Conservation (phyloP, 306 rosid species). For the Cucumis melo region DNA sequence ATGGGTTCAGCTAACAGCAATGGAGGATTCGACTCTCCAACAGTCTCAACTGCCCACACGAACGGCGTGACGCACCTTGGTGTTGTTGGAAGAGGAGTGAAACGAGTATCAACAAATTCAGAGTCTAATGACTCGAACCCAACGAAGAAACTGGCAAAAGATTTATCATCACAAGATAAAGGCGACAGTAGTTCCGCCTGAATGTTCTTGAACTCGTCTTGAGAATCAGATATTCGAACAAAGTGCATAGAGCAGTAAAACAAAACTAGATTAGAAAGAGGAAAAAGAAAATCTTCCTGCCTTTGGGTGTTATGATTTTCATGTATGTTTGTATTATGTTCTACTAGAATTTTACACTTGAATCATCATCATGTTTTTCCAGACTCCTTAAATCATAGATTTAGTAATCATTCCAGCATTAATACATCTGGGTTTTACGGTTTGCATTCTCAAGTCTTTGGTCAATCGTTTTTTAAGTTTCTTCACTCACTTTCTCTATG, state of each 20-base stretch:
- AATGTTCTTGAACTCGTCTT: slow-evolving; percentile 10
- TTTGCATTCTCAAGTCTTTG: too few relatives aligned
- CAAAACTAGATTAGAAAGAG: background rate
- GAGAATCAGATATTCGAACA: background rate
- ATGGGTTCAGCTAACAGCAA: slow-evolving; percentile 39
- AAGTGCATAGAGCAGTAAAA: background rate
- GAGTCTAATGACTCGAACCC: slow-evolving; percentile 33
- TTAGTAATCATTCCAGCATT: too few relatives aligned
- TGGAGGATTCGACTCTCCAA: slow-evolving; percentile 74
- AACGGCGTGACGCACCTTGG: slow-evolving; percentile 89
- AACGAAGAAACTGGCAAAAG: slow-evolving; percentile 46
- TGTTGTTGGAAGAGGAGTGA: slow-evolving; percentile 93
- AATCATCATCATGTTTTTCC: background rate
- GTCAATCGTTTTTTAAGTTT: too few relatives aligned
- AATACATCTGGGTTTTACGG: too few relatives aligned
- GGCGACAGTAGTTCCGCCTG: slow-evolving; percentile 34
- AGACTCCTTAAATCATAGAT: background rate
- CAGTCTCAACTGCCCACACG: slow-evolving; percentile 67
- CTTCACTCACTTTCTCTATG: too few relatives aligned
- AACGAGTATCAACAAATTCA: slow-evolving; percentile 43
- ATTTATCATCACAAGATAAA: slow-evolving; percentile 41
- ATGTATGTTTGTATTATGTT: background rate
- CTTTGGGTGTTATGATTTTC: background rate
- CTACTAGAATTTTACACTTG: background rate
- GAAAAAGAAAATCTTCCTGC: background rate